Percentiles rank a stretch among this genome's conserved stretches.
Conservation (phyloP, 192 early-diverging fungal genomes). For the Piromyces finnis region DNA sequence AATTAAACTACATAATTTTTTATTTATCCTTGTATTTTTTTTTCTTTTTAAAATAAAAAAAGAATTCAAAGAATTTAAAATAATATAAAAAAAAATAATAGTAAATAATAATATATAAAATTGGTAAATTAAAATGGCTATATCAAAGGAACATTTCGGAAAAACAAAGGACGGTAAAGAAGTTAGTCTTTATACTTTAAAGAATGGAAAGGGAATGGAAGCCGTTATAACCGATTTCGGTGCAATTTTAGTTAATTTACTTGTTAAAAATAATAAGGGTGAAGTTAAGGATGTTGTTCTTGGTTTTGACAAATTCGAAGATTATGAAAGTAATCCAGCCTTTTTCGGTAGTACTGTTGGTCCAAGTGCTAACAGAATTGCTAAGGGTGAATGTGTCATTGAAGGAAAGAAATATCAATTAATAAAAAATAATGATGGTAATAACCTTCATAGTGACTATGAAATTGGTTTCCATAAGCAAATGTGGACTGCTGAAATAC, state of each 20-base stretch:
- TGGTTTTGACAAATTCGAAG: constrained; percentile 34
- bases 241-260: constrained; percentile 44
- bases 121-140: background rate
- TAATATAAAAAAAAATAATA: no score
- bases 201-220: background rate
- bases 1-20: no score
- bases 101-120: no score
- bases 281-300: constrained; percentile 43
- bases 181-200: background rate
- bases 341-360: constrained; percentile 70
- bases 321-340: constrained; percentile 25
- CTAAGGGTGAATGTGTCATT: constrained; percentile 39
- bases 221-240: constrained; percentile 34
- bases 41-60: no score
- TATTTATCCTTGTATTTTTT: no score
- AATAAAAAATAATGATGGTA: constrained; percentile 50
- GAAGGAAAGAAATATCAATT: constrained; percentile 30
- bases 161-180: background rate
- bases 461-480: constrained; percentile 48
- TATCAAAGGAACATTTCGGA: background rate
- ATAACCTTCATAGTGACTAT: constrained; percentile 63
- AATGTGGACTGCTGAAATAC: constrained; percentile 27
- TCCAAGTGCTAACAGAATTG: constrained; percentile 56
- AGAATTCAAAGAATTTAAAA: no score
- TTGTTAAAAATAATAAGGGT: constrained; percentile 31